phyloP scores from a whole-genome alignment of 257 asterid genomes.

The Solanum megistacrolobum region DNA sequence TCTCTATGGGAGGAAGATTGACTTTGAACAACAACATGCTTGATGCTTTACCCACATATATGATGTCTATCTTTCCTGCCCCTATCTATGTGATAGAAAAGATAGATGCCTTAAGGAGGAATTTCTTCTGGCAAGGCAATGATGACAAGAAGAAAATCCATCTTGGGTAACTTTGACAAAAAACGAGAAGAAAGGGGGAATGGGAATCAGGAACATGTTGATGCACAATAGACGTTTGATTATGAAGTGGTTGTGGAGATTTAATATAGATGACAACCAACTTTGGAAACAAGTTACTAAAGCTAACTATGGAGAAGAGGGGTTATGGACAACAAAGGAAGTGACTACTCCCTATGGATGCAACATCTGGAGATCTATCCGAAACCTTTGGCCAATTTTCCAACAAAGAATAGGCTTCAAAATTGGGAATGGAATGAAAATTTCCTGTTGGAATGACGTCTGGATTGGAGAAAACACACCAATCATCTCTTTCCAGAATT shows the following conservation, averaged over 20 bases:
- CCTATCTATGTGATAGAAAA: neutral
- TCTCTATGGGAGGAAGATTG: neutral
- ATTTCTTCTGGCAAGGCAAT: neutral
- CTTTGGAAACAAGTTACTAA: neutral
- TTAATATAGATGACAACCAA: neutral
- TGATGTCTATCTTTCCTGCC: neutral
- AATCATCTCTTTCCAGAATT: neutral
- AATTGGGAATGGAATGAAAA: neutral
- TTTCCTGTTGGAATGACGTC: neutral
- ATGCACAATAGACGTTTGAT: neutral
- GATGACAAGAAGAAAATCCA: neutral
- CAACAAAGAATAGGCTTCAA: neutral
- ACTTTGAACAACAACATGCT: neutral
- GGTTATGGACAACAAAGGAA: neutral
- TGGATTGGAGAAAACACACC: neutral
- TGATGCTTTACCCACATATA: neutral
- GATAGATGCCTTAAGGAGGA: neutral
- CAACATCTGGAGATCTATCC: neutral
- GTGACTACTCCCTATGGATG: neutral
- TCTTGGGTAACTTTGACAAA: neutral
- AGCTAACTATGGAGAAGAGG: neutral
- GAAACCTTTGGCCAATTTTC: neutral
- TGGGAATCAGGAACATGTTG: neutral
- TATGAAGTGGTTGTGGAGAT: neutral
- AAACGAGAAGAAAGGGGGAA: neutral